phyloP scores from a whole-genome alignment of 2,329 filamentous ascomycete species.

The Lachnellula subtilissima region DNA sequence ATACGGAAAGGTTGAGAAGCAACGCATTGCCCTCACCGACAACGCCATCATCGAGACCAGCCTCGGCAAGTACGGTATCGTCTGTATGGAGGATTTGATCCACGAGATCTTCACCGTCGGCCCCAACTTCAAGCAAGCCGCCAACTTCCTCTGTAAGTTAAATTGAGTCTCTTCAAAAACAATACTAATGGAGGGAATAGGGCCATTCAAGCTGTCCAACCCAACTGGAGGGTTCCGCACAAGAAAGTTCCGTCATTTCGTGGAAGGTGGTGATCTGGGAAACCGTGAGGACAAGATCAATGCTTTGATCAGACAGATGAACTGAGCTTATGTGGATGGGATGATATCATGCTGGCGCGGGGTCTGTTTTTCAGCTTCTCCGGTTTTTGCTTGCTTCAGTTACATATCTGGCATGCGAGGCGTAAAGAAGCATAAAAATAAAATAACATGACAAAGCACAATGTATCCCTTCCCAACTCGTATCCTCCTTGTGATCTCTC shows the following conservation, averaged over 20 bases:
- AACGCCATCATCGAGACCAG: slow-evolving; percentile 95
- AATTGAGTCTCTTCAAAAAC: too few species aligned
- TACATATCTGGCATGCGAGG: slow-evolving; percentile 17
- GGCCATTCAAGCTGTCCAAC: slow-evolving; percentile 99
- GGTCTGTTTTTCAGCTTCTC: slow-evolving; percentile 2
- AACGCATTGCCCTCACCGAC: slow-evolving; percentile 93
- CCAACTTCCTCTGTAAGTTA: slow-evolving; percentile 7
- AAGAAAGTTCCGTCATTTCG: slow-evolving; percentile 66
- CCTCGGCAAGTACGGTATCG: slow-evolving; percentile 97
- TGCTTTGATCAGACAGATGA: slow-evolving; percentile 94
- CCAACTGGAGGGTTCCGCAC: slow-evolving; percentile 93
- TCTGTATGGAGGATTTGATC: slow-evolving; percentile 98
- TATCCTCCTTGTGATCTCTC: slow-evolving; percentile 1
- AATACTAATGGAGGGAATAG: too few species aligned
- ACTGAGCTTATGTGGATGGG: slow-evolving; percentile 52
- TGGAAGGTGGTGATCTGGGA: slow-evolving; percentile 84
- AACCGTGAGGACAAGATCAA: slow-evolving; percentile 99
- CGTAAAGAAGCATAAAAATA: slow-evolving; percentile 23
- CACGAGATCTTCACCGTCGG: slow-evolving; percentile 99
- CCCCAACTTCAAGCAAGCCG: slow-evolving; percentile 98
- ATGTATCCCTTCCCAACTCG: neutral
- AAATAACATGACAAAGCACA: slow-evolving; percentile 11
- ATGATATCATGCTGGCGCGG: slow-evolving; percentile 6
- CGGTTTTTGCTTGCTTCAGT: slow-evolving; percentile 15
- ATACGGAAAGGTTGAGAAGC: slow-evolving; percentile 98